Conservation (phyloP, 176 grass and related monocot genomes). For the Avena insularis region DNA sequence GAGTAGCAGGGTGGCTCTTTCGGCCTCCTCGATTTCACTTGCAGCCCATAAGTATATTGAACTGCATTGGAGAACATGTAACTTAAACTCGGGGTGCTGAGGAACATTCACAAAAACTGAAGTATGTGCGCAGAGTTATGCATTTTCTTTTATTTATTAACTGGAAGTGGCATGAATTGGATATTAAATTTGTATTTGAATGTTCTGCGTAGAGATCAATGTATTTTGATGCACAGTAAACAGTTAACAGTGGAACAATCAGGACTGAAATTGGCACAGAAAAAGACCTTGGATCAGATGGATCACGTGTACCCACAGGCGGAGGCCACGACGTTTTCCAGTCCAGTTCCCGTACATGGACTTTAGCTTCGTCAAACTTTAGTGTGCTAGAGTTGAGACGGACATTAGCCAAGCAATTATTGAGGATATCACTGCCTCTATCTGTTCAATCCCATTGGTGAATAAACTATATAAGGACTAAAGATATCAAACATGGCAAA, state of each 20-base stretch:
- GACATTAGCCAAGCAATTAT: slow-evolving; percentile 77
- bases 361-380: slow-evolving; percentile 58
- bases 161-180: background rate
- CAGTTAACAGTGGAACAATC: background rate
- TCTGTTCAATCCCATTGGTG: slow-evolving; percentile 59
- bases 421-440: slow-evolving; percentile 66
- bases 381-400: slow-evolving; percentile 57
- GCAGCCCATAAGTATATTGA: slow-evolving; percentile 56
- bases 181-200: background rate
- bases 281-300: slow-evolving; percentile 59
- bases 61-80: slow-evolving; percentile 32
- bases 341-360: slow-evolving; percentile 74
- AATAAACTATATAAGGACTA: slow-evolving; percentile 23
- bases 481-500: background rate
- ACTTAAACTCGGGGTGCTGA: background rate
- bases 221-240: background rate
- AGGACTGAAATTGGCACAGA: background rate
- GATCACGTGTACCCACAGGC: slow-evolving; percentile 35
- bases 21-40: slow-evolving; percentile 73
- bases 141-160: too few relatives aligned
- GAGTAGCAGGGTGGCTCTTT: slow-evolving; percentile 66
- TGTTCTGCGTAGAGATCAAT: background rate
- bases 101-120: background rate
- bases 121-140: background rate
- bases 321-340: slow-evolving; percentile 78